A percentile compares a stretch with the other conserved stretches of the same genome.
These are phyloP conservation scores for Dichotomocladium elegans DNA, from an alignment of 371 early-diverging fungal genomes.

Conservation along the genomic window DNA sequence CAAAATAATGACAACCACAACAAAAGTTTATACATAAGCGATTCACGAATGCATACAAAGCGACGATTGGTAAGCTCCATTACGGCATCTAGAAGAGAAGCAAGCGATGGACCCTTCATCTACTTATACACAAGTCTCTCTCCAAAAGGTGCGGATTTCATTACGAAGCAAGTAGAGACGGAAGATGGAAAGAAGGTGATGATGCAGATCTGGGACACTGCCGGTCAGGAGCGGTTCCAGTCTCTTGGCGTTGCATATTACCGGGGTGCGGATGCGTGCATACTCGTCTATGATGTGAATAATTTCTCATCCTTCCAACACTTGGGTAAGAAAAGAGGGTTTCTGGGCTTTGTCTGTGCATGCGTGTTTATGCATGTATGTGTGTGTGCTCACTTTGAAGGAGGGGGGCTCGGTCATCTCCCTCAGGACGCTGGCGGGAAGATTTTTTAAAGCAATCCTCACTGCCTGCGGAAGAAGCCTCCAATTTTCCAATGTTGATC, in stretches of 20 bases:
- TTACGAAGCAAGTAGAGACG: slow-evolving; percentile 83
- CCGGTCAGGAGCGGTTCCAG: slow-evolving; percentile 81
- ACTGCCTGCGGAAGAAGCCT: slow-evolving; percentile 15
- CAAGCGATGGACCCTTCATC: too few relatives aligned
- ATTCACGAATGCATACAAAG: slow-evolving; percentile 95
- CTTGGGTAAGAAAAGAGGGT: slow-evolving; percentile 79
- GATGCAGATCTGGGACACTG: slow-evolving; percentile 85
- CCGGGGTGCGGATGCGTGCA: slow-evolving; percentile 90
- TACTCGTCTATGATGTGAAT: slow-evolving; percentile 95
- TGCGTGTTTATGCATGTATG: background rate
- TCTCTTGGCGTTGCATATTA: slow-evolving; percentile 96
- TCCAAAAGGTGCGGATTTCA: slow-evolving; percentile 74
- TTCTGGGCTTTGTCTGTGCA: slow-evolving; percentile 36
- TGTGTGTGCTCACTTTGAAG: background rate
- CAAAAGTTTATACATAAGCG: slow-evolving; percentile 83
- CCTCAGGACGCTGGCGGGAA: slow-evolving; percentile 89
- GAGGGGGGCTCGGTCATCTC: slow-evolving; percentile 44
- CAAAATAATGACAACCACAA: too few relatives aligned
- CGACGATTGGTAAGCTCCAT: slow-evolving; percentile 89
- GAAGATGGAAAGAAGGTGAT: slow-evolving; percentile 73
- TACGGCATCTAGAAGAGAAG: too few relatives aligned
- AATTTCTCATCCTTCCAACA: slow-evolving; percentile 56
- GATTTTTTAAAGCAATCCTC: slow-evolving; percentile 60
- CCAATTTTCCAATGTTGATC: slow-evolving; percentile 23
- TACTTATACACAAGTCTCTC: too few relatives aligned